Evolutionary conservation across 768 basidiomycete genomes (phyloP).

Genomic region (Termitomyces titanicus): DNA sequence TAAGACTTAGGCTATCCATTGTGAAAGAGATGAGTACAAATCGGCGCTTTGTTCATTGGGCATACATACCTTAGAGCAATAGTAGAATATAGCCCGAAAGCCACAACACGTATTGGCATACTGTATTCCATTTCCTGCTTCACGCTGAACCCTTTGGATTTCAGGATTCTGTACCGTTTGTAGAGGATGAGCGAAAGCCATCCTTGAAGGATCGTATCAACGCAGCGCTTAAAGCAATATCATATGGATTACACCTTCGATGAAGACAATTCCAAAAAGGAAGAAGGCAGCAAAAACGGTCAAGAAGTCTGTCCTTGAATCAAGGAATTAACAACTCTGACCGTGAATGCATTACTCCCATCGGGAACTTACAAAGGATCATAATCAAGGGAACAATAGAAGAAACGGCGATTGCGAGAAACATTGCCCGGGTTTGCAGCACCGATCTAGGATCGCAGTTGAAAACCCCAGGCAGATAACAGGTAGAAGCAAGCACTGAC

Average conservation of each 20-base stretch:
- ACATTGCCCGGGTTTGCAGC: slow-evolving; percentile 30
- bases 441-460: slow-evolving; percentile 28
- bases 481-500: slow-evolving; percentile 24
- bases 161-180: slow-evolving; percentile 25
- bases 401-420: slow-evolving; percentile 45
- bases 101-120: slow-evolving; percentile 41
- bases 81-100: slow-evolving; percentile 40
- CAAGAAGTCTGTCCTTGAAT: slow-evolving; percentile 35
- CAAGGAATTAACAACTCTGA: neutral
- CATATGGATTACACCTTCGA: slow-evolving; percentile 30
- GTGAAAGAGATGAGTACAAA: neutral
- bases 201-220: slow-evolving; percentile 20
- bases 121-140: slow-evolving; percentile 34
- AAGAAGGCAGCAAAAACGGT: slow-evolving; percentile 36
- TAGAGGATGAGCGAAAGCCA: slow-evolving; percentile 39
- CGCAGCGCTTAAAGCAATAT: neutral
- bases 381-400: slow-evolving; percentile 46
- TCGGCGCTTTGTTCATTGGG: too few relatives aligned
- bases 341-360: neutral
- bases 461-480: neutral
- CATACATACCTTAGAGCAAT: slow-evolving; percentile 35
- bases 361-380: slow-evolving; percentile 27
- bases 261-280: slow-evolving; percentile 32
- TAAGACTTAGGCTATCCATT: slow-evolving; percentile 36
- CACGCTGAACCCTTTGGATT: slow-evolving; percentile 18